Conservation (phyloP, 2,329 filamentous ascomycete genomes). For the Sclerotinia spermophila region DNA sequence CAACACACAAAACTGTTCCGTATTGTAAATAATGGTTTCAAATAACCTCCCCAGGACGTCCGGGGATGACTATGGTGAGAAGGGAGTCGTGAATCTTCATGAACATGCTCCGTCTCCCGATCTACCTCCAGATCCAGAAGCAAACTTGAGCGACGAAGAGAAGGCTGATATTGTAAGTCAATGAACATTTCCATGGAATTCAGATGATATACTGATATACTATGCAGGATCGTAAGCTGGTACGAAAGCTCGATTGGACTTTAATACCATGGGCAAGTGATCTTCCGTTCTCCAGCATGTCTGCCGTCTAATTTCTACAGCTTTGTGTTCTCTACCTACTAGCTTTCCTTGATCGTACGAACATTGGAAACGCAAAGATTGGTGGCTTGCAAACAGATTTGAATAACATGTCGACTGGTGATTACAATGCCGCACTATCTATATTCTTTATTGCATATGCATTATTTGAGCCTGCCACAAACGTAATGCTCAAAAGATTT, state of each 20-base stretch:
- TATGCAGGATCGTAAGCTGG: constrained; percentile 56
- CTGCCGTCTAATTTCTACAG: constrained; percentile 34
- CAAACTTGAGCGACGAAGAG: constrained; percentile 60
- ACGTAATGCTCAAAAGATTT: constrained; percentile 67
- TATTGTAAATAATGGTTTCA: background rate
- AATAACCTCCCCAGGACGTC: background rate
- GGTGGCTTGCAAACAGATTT: constrained; percentile 59
- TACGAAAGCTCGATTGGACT: constrained; percentile 58
- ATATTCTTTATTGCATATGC: constrained; percentile 88
- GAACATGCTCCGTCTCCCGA: constrained; percentile 4
- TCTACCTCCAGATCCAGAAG: constrained; percentile 53
- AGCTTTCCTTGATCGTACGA: constrained; percentile 72
- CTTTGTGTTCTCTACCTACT: constrained; percentile 72
- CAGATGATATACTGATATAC: background rate
- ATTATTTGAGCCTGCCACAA: constrained; percentile 71
- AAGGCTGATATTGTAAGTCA: constrained; percentile 53
- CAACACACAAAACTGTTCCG: background rate
- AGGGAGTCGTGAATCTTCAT: background rate
- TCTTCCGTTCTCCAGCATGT: background rate
- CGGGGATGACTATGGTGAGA: constrained; percentile 14
- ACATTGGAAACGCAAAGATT: constrained; percentile 73
- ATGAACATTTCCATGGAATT: background rate
- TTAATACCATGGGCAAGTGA: constrained; percentile 55
- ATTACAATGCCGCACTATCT: constrained; percentile 73
- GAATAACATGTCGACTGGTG: constrained; percentile 51